Evolutionary conservation across 306 rosid genomes (phyloP).

Genomic region (Morella rubra): DNA sequence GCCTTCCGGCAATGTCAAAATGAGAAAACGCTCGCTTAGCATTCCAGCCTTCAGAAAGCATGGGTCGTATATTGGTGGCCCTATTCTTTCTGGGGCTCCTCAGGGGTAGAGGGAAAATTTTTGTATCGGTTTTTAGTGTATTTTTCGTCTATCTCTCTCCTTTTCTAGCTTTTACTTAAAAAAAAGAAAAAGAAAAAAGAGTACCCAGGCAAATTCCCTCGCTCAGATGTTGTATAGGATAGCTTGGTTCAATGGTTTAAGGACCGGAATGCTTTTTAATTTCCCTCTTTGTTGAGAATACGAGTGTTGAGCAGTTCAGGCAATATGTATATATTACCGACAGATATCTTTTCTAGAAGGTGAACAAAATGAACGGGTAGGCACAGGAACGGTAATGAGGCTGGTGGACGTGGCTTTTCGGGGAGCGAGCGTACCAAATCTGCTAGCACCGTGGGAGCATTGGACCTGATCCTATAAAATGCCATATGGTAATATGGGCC

Average conservation of each 20-base stretch:
- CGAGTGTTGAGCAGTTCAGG: background rate
- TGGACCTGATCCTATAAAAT: no score
- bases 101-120: slow-evolving; percentile 37
- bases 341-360: background rate
- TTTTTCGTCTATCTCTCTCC: background rate
- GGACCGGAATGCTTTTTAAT: background rate
- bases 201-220: background rate
- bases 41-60: slow-evolving; percentile 68
- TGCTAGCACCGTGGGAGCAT: no score
- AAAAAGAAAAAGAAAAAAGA: background rate
- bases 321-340: background rate
- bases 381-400: background rate
- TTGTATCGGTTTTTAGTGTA: slow-evolving; percentile 1
- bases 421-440: no score
- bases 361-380: background rate
- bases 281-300: background rate
- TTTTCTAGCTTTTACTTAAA: background rate
- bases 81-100: slow-evolving; percentile 71
- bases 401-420: background rate
- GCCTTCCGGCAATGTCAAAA: slow-evolving; percentile 42
- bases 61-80: slow-evolving; percentile 48
- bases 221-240: background rate
- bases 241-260: background rate
- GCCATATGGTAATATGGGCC: no score
- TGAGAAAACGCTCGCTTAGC: slow-evolving; percentile 78